Base-by-base conservation (phyloP, 2,329 filamentous ascomycete genomes). In the Mycogone perniciosa region DNA sequence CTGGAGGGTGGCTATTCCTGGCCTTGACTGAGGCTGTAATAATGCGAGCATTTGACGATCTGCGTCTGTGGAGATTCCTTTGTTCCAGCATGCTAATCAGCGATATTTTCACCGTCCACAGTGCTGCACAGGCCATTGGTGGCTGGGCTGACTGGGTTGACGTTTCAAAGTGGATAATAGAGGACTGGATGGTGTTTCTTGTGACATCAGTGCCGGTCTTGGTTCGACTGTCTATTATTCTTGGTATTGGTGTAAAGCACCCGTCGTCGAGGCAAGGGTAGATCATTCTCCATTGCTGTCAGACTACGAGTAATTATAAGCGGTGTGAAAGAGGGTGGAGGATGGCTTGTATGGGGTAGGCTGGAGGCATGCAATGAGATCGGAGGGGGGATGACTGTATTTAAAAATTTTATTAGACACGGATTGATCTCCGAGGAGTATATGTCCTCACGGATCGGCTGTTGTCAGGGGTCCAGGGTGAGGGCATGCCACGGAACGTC, bases 21-120 rank as follows among this genome's bases (percentile, higher is more conserved):
- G 68, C 67, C 47, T 69, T 70, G 56, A 60, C 63, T 56, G 63
- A 67, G 54, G 66, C 62, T 34, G 60, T 71, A 10, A 60, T 71
- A 13, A 56, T 71, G 56, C 61, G 64, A 4, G 31, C 60, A 31
- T 64, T 59, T 11, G 63, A 64, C 39, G 67, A 71, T 51, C 48
- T 60, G 7, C 54, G 59, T 1, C 57, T 71, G 26, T 72, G 69
- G 69, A 59, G 63, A 27, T 39, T 66, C 35, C 50, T 70, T 45
- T 69, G 64, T 51, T 54, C 54, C 13, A 66, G 65, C 8, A 69
- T 69, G 65, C 58, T 70, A 31, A 54, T 68, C n/a, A 68, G 64
- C 50, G 67, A 70, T 53, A 50, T 52, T 2, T 56, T 56, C 4
- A 67, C 61, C 46, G 58, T 56, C 20, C 60, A 64, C 43, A 59